A percentile compares a stretch with the other conserved stretches of the same genome.
phyloP scores from a whole-genome alignment of 2,329 filamentous ascomycete species.

The Penicillium freii region DNA sequence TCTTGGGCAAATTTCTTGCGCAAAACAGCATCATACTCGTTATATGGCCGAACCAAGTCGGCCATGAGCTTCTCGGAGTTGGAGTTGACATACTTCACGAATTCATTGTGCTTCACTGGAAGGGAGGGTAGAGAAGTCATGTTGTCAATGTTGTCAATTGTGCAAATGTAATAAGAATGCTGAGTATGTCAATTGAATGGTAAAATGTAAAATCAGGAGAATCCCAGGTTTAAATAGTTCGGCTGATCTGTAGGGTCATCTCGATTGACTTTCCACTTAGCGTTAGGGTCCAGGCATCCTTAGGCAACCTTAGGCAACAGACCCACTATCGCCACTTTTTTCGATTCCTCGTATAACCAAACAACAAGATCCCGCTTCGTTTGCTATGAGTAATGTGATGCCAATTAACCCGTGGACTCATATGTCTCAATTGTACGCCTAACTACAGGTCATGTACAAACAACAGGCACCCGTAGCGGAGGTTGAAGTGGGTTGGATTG shows the following conservation, averaged over 20 bases:
- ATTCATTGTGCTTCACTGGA: slow-evolving; percentile 30
- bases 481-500: no score
- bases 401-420: neutral
- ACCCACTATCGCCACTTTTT: neutral
- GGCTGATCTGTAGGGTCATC: neutral
- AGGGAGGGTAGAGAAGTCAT: slow-evolving; percentile 26
- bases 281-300: slow-evolving; percentile 3
- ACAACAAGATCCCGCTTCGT: neutral
- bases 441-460: no score
- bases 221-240: neutral
- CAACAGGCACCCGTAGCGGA: no score
- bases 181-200: neutral
- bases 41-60: slow-evolving; percentile 37
- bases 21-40: slow-evolving; percentile 35
- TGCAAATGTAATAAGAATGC: neutral
- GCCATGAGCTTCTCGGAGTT: slow-evolving; percentile 27
- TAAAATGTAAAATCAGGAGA: neutral
- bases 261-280: neutral
- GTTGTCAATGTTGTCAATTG: slow-evolving; percentile 1
- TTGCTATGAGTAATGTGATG: neutral
- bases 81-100: slow-evolving; percentile 28
- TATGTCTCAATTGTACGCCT: neutral
- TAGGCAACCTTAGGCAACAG: slow-evolving; percentile 9
- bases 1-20: slow-evolving; percentile 42
- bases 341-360: neutral